Evolutionary conservation across 345 rosid species (phyloP).

Genomic region (Eucalyptus marginata): DNA sequence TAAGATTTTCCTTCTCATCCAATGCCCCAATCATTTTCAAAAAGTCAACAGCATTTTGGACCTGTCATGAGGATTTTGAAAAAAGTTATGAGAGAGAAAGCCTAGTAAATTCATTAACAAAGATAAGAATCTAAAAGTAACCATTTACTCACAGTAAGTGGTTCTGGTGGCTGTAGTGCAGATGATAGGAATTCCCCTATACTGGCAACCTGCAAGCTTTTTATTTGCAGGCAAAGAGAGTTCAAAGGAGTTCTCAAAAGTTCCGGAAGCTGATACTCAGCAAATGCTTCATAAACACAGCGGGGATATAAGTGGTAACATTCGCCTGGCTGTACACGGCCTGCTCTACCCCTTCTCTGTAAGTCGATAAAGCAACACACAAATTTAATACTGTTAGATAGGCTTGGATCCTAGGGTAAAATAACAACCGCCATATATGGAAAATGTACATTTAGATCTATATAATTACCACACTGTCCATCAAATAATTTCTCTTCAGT

Average conservation of each 20-base stretch:
- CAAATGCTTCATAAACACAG: slow-evolving; percentile 88
- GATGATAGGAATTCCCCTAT: slow-evolving; percentile 92
- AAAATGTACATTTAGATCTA: background rate
- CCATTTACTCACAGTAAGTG: slow-evolving; percentile 67
- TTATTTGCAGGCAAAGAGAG: slow-evolving; percentile 99
- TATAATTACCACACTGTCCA: background rate
- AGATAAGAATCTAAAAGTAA: background rate
- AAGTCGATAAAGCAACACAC: background rate
- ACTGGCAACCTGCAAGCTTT: slow-evolving; percentile 82
- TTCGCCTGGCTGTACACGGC: slow-evolving; percentile 92
- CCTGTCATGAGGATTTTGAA: slow-evolving; percentile 31
- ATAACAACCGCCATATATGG: background rate
- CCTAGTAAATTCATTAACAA: background rate
- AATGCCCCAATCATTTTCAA: slow-evolving; percentile 89
- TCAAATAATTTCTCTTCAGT: background rate
- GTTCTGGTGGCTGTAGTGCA: slow-evolving; percentile 87
- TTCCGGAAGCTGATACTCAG: slow-evolving; percentile 98
- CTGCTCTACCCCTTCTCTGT: slow-evolving; percentile 98
- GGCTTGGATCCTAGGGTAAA: background rate
- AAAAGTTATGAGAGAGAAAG: background rate
- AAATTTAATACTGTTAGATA: background rate
- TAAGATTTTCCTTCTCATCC: slow-evolving; percentile 84
- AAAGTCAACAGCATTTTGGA: slow-evolving; percentile 88
- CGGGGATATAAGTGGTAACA: slow-evolving; percentile 91
- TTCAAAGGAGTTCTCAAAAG: slow-evolving; percentile 96